A percentile compares a stretch with the other conserved stretches of the same genome.
Evolutionary conservation across 2,329 filamentous ascomycete species (phyloP).

Genomic region (Didymosphaeria variabile): DNA sequence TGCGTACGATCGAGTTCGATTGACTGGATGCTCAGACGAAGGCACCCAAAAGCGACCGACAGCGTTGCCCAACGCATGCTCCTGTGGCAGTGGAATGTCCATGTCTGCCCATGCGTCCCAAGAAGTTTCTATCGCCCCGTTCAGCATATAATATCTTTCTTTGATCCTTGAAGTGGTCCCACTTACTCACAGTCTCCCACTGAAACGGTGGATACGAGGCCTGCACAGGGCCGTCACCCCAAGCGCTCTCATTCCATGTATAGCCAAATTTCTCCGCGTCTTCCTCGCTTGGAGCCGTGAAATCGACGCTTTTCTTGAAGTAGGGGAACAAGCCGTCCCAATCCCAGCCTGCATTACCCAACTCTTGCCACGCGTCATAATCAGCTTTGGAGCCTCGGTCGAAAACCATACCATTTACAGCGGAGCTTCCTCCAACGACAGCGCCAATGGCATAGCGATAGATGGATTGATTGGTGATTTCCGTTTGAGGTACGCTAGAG

Average conservation of each 20-base stretch:
- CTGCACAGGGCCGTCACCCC: constrained; percentile 20
- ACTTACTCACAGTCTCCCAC: constrained; percentile 19
- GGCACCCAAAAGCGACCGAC: constrained; percentile 44
- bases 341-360: constrained; percentile 67
- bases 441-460: constrained; percentile 27
- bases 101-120: constrained; percentile 26
- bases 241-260: constrained; percentile 17
- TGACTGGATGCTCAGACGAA: constrained; percentile 31
- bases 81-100: constrained; percentile 31
- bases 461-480: constrained; percentile 5
- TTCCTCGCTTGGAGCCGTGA: constrained; percentile 15
- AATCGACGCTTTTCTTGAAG: constrained; percentile 36
- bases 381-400: constrained; percentile 41
- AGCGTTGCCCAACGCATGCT: constrained; percentile 38
- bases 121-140: constrained; percentile 12
- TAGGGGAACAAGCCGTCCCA: constrained; percentile 57
- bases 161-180: not conserved
- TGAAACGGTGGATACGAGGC: constrained; percentile 23
- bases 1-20: constrained; percentile 47
- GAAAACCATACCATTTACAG: constrained; percentile 47
- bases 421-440: constrained; percentile 43
- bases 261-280: constrained; percentile 18
- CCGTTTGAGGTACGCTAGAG: constrained; percentile 11
- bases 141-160: not conserved
- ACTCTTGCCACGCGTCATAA: constrained; percentile 61